Base-by-base conservation (phyloP, 2,329 filamentous ascomycete species). In the Epichloe amarillans region DNA sequence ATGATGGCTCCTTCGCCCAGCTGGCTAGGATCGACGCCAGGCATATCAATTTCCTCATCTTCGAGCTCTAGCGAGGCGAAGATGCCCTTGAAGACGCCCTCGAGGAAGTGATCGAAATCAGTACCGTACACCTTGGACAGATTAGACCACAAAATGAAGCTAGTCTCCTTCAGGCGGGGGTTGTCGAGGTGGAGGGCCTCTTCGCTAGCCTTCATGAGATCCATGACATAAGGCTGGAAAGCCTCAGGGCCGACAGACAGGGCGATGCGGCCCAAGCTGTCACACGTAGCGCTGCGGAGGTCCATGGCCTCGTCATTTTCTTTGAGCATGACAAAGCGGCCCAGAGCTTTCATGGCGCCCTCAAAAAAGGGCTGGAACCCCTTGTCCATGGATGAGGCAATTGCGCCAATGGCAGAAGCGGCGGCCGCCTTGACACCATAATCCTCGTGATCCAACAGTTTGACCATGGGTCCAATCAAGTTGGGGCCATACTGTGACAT, bases 61-160 rank as follows among this genome's bases (percentile, higher is more conserved):
- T 94, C 84, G 33, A 95, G 80, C 62, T 95, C 83, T 33, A 97
- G 77, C 63, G 88, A 91, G 53, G 88, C 82, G 57, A 93, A 84
- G 23, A 97, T 77, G 50, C 84, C 83, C 64, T 85, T 82, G 66
- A 91, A 84, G 47, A 88, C 86, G 47, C 85, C 86, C 0, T 79
- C 74, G 6, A 93, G 77, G 71, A 88, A 93, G 52, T 86, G 82
- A 51, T 81, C 79, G 55, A 94, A 91, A 50, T 89, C 76, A 62
- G 88, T 85, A 61, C 85, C 83, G 68, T 97, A 97, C 10, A 97
- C 88, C 72, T 94, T 94, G 55, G 91, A 86, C 64, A 98, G 82
- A 40, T 87, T 88, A 57, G 88, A 89, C 91, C 93, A 98, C 50
- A 98, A 77, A 55, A 97, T 94, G 71, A 95, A 98, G 65, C 88